Base-by-base conservation (phyloP, 306 rosid species). In the Casuarina cunninghamiana region DNA sequence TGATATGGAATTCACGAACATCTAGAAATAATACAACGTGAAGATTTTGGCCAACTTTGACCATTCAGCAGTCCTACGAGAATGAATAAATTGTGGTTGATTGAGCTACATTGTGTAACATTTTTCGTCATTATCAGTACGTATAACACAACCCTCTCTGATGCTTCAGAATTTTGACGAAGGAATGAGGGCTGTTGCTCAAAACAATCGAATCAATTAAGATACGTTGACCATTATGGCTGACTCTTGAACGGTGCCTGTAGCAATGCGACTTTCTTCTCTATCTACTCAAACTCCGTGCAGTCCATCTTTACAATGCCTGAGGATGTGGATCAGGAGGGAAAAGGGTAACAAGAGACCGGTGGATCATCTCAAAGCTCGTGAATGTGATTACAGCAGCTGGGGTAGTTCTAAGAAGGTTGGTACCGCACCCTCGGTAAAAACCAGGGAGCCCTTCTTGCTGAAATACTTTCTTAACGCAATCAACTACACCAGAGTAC, bases 341-440 rank as follows among this genome's bases (percentile, higher is more conserved):
- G 80, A 74, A 90, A 72, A 32, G 73, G 16, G 89, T 80, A 75
- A 88, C 92, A 72, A 93, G 97, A 85, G 85, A 93, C 2, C 97
- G 94, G 48, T 93, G 97, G 79, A 93, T 90, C 97, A 90, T 93
- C 78, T 93, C 97, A 79, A 93, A 90, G 87, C 97, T 93, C 74
- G 97, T 93, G 87, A 93, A 90, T 73, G 96, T 93, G 82, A 93
- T 93, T 41, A 82, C 91, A 26, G 96, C 97, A 46, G 97, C 96
- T 65, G 97, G 97, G 11, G 97, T 93, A 5, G 97, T 93, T 80
- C 97, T 86, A 69, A 93, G 68, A 86, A 90, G 97, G 85, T 93
- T 93, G 76, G 88, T 88, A 43, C 91, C 96, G 42, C 97, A 90
- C 35, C 96, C 97, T 38, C 97, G 88, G 84, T 93, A 93, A 82